phyloP scores from a whole-genome alignment of 495 filamentous ascomycete genomes.

The Podospora sp. region DNA sequence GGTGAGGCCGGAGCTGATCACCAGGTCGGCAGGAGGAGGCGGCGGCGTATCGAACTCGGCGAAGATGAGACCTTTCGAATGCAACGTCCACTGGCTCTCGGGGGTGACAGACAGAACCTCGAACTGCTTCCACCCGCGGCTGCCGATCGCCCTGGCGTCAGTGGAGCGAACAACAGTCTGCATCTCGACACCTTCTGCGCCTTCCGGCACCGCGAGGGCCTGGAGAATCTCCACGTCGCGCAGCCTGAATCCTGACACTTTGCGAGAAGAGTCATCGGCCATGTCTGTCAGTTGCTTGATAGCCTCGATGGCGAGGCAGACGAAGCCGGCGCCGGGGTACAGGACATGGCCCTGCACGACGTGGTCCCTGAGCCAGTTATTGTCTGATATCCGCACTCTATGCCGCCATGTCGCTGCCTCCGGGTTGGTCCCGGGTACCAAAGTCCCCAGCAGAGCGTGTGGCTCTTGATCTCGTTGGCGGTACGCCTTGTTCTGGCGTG shows the following conservation, averaged over 20 bases:
- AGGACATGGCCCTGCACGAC: background rate
- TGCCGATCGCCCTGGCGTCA: no score
- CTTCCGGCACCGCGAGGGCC: background rate
- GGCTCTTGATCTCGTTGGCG: no score
- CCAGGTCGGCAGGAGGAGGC: no score
- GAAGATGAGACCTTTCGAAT: background rate
- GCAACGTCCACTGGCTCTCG: background rate
- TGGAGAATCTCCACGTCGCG: background rate
- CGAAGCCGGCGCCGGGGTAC: background rate
- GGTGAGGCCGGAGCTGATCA: no score
- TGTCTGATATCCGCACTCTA: background rate
- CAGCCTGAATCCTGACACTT: background rate
- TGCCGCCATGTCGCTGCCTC: background rate
- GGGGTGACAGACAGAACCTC: background rate
- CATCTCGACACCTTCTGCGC: background rate
- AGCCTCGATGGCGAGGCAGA: background rate
- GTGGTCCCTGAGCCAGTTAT: background rate
- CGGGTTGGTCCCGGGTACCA: no score
- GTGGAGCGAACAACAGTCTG: background rate
- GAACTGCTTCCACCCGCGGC: background rate
- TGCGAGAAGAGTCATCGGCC: background rate
- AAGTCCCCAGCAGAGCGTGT: no score
- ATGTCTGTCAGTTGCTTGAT: no score
- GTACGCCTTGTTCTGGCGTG: no score
- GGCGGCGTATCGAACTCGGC: no score